A percentile compares a stretch with the other conserved stretches of the same genome.
phyloP scores from a whole-genome alignment of 345 rosid genomes.

The Salix exigua region DNA sequence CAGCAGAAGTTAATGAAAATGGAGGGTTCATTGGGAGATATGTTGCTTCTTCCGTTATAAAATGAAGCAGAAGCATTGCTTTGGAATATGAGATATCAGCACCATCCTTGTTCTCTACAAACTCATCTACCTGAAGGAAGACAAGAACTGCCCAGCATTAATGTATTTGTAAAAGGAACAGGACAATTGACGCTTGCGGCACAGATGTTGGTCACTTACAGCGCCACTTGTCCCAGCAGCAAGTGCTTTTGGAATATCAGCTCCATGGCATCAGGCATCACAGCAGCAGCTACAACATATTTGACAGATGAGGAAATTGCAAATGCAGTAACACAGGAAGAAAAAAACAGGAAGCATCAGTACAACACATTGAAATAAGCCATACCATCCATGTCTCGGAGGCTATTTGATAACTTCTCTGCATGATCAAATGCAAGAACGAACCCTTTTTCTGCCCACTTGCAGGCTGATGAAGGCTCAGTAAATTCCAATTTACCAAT shows the following conservation, averaged over 20 bases:
- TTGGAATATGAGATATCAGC: conserved; percentile 58
- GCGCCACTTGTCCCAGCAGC: conserved; percentile 57
- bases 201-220: conserved; percentile 33
- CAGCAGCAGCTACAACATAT: conserved; percentile 46
- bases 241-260: conserved; percentile 56
- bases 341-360: neutral
- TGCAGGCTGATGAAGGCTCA: conserved; percentile 37
- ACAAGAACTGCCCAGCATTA: neutral
- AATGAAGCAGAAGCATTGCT: conserved; percentile 60
- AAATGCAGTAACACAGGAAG: conserved; percentile 14
- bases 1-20: conserved; percentile 42
- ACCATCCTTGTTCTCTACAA: conserved; percentile 45
- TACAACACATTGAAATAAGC: conserved; percentile 12
- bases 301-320: conserved; percentile 10
- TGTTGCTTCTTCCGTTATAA: conserved; percentile 56
- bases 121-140: conserved; percentile 57
- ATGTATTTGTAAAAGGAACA: neutral
- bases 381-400: conserved; percentile 53
- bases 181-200: neutral
- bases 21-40: conserved; percentile 57
- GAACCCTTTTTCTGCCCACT: conserved; percentile 62
- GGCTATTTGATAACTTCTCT: conserved; percentile 50
- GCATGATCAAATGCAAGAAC: conserved; percentile 50
- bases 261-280: conserved; percentile 85
- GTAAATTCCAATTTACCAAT: conserved; percentile 33